Conservation (phyloP, 2,329 filamentous ascomycete species). For the Aspergillus pseudotamarii region DNA sequence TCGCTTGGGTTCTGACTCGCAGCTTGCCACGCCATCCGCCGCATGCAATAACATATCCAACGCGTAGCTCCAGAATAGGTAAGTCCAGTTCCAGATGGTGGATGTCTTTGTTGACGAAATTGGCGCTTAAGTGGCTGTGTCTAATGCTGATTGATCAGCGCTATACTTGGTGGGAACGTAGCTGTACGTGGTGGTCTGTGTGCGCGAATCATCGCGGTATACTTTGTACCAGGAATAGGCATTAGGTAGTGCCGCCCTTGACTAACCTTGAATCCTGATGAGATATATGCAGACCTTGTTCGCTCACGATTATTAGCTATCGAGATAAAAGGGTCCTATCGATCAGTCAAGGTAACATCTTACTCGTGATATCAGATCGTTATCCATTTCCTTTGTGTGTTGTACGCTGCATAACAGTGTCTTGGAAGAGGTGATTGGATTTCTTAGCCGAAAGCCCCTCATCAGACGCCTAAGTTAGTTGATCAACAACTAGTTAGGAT, state of each 20-base stretch:
- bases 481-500: conserved; percentile 1
- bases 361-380: not conserved
- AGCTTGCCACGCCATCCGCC: conserved; percentile 22
- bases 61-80: conserved; percentile 3
- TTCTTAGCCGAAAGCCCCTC: not conserved
- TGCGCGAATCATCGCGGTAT: not conserved
- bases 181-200: conserved; percentile 1
- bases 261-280: conserved; percentile 4
- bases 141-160: not conserved
- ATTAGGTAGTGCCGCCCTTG: not conserved
- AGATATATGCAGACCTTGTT: conserved; percentile 3
- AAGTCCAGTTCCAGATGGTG: not conserved
- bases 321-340: not conserved
- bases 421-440: not conserved
- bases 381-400: not conserved
- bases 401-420: not conserved
- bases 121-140: conserved; percentile 4
- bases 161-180: not conserved
- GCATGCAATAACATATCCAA: conserved; percentile 20
- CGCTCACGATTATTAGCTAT: conserved; percentile 2
- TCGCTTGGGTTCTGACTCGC: conserved; percentile 21
- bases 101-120: conserved; percentile 8
- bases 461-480: not conserved
- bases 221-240: not conserved
- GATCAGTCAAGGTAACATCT: not conserved